phyloP scores from a whole-genome alignment of 257 asterid species.

The Gentiana dahurica region DNA sequence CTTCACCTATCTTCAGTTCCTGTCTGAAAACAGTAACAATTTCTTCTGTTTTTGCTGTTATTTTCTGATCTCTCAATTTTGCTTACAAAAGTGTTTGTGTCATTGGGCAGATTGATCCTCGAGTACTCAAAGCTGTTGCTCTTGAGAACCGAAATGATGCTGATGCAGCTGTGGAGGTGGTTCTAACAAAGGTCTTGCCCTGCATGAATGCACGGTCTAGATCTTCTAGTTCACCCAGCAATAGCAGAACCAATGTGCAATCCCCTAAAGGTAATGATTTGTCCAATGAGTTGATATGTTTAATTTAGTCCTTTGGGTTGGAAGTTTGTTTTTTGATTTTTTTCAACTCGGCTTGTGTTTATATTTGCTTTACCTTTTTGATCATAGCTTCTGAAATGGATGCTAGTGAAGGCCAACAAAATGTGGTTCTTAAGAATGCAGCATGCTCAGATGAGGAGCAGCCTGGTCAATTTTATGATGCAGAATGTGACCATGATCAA shows the following conservation, averaged over 20 bases:
- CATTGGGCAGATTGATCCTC: constrained; percentile 51
- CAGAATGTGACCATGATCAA: constrained; percentile 19
- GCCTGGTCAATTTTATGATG: constrained; percentile 17
- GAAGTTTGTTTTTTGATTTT: neutral
- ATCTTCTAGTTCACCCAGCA: constrained; percentile 19
- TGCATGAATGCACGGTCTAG: constrained; percentile 28
- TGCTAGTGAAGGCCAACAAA: constrained; percentile 10
- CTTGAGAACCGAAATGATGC: constrained; percentile 64
- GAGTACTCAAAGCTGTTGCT: constrained; percentile 75
- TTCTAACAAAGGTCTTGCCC: constrained; percentile 64
- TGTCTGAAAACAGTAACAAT: neutral
- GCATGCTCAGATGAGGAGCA: constrained; percentile 17
- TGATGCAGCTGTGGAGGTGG: constrained; percentile 56
- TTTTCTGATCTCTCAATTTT: neutral
- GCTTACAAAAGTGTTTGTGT: neutral
- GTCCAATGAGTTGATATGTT: constrained; percentile 7
- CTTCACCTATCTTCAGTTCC: neutral
- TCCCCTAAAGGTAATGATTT: constrained; percentile 26
- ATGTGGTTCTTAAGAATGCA: constrained; percentile 6
- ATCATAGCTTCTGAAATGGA: constrained; percentile 14
- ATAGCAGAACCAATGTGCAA: constrained; percentile 9
- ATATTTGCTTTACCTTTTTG: neutral
- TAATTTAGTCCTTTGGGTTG: constrained; percentile 1
- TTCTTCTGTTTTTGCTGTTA: neutral
- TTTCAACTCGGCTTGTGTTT: too few relatives aligned